Percentiles rank a stretch among this genome's conserved stretches.
phyloP scores from a whole-genome alignment of 2,329 filamentous ascomycete genomes.

The Phyllosticta capitalensis region DNA sequence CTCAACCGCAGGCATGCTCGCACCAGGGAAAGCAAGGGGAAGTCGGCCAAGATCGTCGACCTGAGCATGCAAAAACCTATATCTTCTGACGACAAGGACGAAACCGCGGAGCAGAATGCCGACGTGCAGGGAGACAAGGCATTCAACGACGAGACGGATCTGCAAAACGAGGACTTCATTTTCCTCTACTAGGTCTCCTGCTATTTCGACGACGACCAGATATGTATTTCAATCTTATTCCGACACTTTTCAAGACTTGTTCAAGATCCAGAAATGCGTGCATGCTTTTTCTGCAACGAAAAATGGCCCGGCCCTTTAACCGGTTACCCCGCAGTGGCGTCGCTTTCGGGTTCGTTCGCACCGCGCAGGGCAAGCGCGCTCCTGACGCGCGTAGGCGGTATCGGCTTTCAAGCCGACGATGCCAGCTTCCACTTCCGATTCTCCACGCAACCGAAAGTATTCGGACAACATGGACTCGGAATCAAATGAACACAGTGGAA shows the following conservation, averaged over 20 bases:
- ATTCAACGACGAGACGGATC: conserved; percentile 51
- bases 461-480: background rate
- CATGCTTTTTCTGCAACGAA: background rate
- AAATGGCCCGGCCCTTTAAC: background rate
- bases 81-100: conserved; percentile 28
- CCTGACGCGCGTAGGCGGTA: background rate
- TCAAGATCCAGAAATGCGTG: background rate
- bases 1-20: conserved; percentile 48
- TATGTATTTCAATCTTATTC: no score
- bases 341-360: background rate
- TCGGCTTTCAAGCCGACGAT: background rate
- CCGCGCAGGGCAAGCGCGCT: no score
- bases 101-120: conserved; percentile 16
- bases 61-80: conserved; percentile 47
- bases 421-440: background rate
- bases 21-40: conserved; percentile 48
- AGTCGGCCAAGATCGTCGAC: conserved; percentile 49
- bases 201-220: background rate
- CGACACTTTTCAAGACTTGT: no score
- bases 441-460: background rate
- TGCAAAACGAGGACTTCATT: conserved; percentile 55
- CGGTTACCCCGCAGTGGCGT: background rate
- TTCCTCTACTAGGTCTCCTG: conserved; percentile 49
- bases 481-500: background rate
- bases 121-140: conserved; percentile 32